phyloP scores from a whole-genome alignment of 352 stramenopile species.

The Phytophthora meadii region DNA sequence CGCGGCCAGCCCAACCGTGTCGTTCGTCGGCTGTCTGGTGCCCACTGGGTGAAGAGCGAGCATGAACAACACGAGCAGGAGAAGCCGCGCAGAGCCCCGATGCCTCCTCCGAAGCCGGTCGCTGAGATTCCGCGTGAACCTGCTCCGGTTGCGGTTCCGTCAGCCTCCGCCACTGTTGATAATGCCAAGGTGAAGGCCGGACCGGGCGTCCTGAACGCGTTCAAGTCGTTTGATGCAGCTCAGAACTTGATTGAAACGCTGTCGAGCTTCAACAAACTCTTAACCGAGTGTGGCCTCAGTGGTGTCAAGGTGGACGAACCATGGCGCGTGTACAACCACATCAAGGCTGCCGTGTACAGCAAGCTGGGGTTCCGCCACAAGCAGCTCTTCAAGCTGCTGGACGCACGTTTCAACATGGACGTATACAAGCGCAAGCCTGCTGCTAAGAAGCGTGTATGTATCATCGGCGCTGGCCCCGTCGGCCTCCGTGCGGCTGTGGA shows the following conservation, averaged over 20 bases:
- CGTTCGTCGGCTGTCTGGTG: slow-evolving; percentile 55
- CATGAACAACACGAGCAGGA: slow-evolving; percentile 29
- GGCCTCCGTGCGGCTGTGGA: slow-evolving; percentile 81
- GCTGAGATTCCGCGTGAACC: slow-evolving; percentile 29
- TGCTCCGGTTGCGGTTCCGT: slow-evolving; percentile 19
- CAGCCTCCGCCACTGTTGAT: slow-evolving; percentile 39
- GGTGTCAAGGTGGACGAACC: slow-evolving; percentile 59
- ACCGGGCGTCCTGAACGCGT: slow-evolving; percentile 56
- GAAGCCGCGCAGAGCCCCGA: slow-evolving; percentile 16
- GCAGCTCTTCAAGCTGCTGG: slow-evolving; percentile 79
- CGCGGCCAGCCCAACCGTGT: slow-evolving; percentile 43
- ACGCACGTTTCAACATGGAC: slow-evolving; percentile 58
- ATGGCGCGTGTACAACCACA: slow-evolving; percentile 69
- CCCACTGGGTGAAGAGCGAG: slow-evolving; percentile 35
- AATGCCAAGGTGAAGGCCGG: slow-evolving; percentile 48
- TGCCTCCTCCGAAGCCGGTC: slow-evolving; percentile 21
- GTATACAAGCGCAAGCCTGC: slow-evolving; percentile 67
- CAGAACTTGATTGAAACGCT: slow-evolving; percentile 72
- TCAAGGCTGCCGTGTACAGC: slow-evolving; percentile 61
- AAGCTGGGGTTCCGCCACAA: slow-evolving; percentile 80
- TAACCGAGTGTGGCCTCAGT: slow-evolving; percentile 61
- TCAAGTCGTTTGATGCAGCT: slow-evolving; percentile 67
- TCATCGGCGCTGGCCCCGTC: slow-evolving; percentile 80
- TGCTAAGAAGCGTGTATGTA: slow-evolving; percentile 72
- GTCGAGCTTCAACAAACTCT: slow-evolving; percentile 59